phyloP scores from a whole-genome alignment of 2,329 filamentous ascomycete genomes.

The Pseudocercospora crystallina region DNA sequence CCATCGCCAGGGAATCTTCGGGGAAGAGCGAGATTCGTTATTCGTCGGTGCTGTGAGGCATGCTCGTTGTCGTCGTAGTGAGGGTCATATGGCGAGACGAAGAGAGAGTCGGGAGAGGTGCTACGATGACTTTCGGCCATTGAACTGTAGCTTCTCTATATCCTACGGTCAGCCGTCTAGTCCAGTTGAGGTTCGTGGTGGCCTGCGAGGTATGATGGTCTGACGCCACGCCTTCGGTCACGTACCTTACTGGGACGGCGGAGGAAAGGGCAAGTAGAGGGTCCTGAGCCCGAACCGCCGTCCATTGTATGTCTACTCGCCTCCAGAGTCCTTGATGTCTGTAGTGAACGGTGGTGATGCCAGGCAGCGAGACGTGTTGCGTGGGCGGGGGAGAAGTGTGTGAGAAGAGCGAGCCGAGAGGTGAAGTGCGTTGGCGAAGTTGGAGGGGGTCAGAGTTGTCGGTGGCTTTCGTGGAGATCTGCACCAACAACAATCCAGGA shows the following conservation, averaged over 20 bases:
- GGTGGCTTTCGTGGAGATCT: not conserved
- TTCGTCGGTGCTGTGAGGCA: constrained; percentile 28
- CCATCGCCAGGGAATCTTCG: constrained; percentile 52
- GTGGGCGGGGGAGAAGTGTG: no score
- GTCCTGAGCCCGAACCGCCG: constrained; percentile 2
- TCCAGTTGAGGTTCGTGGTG: not conserved
- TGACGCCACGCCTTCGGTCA: not conserved
- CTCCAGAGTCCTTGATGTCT: not conserved
- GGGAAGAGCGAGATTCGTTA: constrained; percentile 24
- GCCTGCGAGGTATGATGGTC: no score
- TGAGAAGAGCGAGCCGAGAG: no score
- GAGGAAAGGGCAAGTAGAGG: constrained; percentile 16
- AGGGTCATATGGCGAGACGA: constrained; percentile 29
- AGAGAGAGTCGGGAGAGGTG: constrained; percentile 27
- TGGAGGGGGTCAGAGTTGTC: not conserved
- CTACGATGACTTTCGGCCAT: constrained; percentile 20
- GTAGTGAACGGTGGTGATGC: not conserved
- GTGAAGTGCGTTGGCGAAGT: no score
- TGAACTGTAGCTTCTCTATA: constrained; percentile 21
- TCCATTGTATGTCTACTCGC: constrained; percentile 5
- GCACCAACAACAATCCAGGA: no score
- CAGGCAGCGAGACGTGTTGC: no score
- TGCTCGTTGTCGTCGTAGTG: constrained; percentile 35
- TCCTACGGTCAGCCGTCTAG: no score
- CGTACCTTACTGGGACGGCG: constrained; percentile 14